Evolutionary conservation across 2,329 filamentous ascomycete genomes (phyloP), one percentile per base, ranked within the genome.

Genomic region (Catunica adiposa): DNA sequence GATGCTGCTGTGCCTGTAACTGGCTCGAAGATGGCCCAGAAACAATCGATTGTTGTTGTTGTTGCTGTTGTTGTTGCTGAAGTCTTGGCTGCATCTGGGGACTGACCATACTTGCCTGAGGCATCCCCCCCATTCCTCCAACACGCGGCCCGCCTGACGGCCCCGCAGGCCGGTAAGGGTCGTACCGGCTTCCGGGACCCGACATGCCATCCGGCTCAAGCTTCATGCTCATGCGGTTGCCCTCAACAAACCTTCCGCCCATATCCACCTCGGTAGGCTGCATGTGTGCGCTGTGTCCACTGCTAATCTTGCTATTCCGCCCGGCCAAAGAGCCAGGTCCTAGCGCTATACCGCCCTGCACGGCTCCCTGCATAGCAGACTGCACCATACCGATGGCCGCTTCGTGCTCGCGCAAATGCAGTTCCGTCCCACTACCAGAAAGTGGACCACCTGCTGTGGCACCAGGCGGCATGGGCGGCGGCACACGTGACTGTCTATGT

Each of bases 221-320:
- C 40, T 55, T 55, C 56, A 58, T 58, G 37, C 29, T 38, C 48
- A 58, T 44, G 40, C 52, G 56, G 53, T 23, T 50, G 31, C 46
- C 31, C 37, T 31, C 51, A 20, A 54, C 44, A 44, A 40, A 26
- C 22, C 54, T 44, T 23, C 25, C 23, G 40, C 55, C 48, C 51
- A 51, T 54, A 25, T 57, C 55, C n/a, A 26, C 11, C 20, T 56
- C 55, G 50, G 40, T n/a, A 46, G 50, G 20, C 38, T 56, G 55
- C 55, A 56, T 56, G 2, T 34, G 29, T 11, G 5, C 29, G 29
- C 29, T 11, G 11, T 34, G 29, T 5, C 29, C 29, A 34, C 29
- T 34, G 29, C 29, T 11, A 34, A 34, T 34, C 11, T 34, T 34
- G 11, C 29, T 34, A 11, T 34, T 34, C 29, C 29, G 29, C 29